phyloP scores from a whole-genome alignment of 2,329 filamentous ascomycete genomes.

The Phialocephala subalpina region DNA sequence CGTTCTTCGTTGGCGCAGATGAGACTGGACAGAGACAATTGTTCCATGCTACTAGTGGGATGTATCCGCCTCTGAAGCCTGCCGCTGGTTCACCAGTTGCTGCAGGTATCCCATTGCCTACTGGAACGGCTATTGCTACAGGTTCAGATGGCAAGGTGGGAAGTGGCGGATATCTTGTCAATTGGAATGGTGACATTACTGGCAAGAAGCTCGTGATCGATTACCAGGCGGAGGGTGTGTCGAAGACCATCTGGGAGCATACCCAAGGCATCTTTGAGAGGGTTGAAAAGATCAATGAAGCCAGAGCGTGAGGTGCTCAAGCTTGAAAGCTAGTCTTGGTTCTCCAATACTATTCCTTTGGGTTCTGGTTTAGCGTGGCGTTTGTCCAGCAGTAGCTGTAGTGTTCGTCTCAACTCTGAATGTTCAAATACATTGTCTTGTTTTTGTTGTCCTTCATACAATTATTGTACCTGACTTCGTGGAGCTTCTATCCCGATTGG shows the following conservation, averaged over 20 bases:
- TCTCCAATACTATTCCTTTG: neutral
- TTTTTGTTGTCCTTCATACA: neutral
- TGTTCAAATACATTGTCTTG: neutral
- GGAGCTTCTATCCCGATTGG: neutral
- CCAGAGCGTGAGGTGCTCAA: constrained; percentile 12
- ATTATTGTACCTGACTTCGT: neutral
- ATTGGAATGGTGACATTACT: constrained; percentile 38
- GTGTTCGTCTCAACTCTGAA: neutral
- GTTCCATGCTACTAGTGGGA: constrained; percentile 40
- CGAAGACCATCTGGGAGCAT: constrained; percentile 39
- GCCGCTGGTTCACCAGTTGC: constrained; percentile 16
- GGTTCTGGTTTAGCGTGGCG: neutral
- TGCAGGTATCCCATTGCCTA: constrained; percentile 29
- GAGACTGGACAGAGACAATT: constrained; percentile 41
- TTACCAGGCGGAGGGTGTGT: constrained; percentile 34
- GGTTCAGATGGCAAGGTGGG: constrained; percentile 31
- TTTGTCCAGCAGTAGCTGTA: neutral
- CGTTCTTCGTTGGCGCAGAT: constrained; percentile 29
- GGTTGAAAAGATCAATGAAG: constrained; percentile 36
- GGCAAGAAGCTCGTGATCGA: constrained; percentile 33
- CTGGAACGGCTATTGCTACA: constrained; percentile 23
- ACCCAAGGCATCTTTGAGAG: constrained; percentile 38
- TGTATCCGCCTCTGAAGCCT: constrained; percentile 37
- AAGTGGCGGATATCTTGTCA: constrained; percentile 37
- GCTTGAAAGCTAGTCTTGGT: neutral